These are phyloP conservation scores for Thalassiosira pacifica DNA, from an alignment of 352 stramenopile species.

Conservation along the genomic window DNA sequence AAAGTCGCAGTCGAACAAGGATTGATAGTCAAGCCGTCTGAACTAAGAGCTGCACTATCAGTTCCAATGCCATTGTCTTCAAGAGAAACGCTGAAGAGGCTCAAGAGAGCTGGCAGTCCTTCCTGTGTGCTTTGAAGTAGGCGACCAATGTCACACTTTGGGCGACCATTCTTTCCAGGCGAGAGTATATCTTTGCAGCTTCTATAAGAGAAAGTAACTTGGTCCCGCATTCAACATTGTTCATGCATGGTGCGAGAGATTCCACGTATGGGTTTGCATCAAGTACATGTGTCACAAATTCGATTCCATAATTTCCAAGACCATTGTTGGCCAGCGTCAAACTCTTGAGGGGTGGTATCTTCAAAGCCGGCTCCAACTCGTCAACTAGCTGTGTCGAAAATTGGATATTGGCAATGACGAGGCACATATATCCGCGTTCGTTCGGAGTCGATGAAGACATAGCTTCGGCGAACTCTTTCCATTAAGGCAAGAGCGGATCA, in stretches of 20 bases:
- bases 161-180: background rate
- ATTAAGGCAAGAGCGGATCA: background rate
- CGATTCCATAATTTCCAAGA: background rate
- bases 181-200: background rate
- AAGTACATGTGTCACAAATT: background rate
- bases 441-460: background rate
- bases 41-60: background rate
- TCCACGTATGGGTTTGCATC: background rate
- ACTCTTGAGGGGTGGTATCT: background rate
- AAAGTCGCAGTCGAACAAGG: slow-evolving; percentile 4
- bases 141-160: background rate
- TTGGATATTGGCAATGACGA: background rate
- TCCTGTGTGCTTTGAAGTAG: background rate
- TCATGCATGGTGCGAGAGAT: background rate
- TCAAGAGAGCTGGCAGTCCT: background rate
- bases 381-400: background rate
- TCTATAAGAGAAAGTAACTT: background rate
- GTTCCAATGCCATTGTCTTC: slow-evolving; percentile 17
- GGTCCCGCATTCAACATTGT: background rate
- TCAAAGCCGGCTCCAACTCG: background rate
- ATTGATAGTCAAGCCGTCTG: slow-evolving; percentile 7
- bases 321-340: background rate
- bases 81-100: background rate
- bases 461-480: background rate
- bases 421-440: background rate